Base-by-base conservation (phyloP, 352 stramenopile genomes). In the Phytopythium mirpurense region DNA sequence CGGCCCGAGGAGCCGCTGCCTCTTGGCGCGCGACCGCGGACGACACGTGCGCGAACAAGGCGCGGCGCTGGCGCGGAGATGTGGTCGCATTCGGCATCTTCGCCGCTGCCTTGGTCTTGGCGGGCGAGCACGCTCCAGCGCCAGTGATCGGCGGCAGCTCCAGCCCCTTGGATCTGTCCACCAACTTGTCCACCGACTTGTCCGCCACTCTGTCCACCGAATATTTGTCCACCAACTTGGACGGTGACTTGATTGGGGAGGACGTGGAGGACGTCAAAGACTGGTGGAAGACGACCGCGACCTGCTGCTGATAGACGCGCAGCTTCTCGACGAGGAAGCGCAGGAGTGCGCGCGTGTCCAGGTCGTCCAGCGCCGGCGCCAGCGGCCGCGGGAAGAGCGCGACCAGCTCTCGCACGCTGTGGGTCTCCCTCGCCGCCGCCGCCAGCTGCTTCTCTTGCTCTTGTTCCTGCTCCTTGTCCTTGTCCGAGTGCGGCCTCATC, bases 261-360 rank as follows among this genome's bases (percentile, higher is more conserved):
- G 29, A 9, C 29, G 29, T 10, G 5, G 29, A 9, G 5, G 29
- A 32, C 29, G 29, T 5, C 29, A 48, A 14, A 21, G 46, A 60
- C 10, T 59, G 54, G 29, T 80, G 44, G 26, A 51, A 83, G 2
- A 85, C 51, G 23, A 68, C 51, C 19, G 77, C 72, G 9, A 86
- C 66, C 35, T 68, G 63, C 8, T 75, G 47, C 63, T 90, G 80
- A 50, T 86, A 87, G 3, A 63, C 34, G n/a, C 65, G 66, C 60
- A 88, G 74, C 45, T 87, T 88, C 32, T 82, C 75, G 9, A 90
- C 48, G 8, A 90, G 42, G 36, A 90, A 78, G n/a, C 60, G 40
- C 6, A 90, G 47, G 14, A 88, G 63, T 12, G 68, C 53, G 2
- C 65, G 70, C n/a, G 56, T 67, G 12, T 86, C 73, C 11, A 90